A percentile compares a stretch with the other conserved stretches of the same genome.
Conservation (phyloP, 306 rosid genomes). For the Cicer bijugum region DNA sequence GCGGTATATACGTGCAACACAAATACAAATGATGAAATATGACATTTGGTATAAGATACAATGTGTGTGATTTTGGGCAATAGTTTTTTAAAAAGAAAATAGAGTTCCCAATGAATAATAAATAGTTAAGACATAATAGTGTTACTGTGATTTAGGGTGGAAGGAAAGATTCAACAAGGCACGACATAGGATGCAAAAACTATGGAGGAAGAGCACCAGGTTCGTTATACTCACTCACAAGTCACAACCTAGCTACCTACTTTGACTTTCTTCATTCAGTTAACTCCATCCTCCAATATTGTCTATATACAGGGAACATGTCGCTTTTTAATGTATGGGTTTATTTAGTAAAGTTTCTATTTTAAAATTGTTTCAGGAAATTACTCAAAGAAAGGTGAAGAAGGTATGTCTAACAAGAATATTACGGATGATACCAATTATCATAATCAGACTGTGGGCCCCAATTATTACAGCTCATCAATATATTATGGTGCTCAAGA, state of each 20-base stretch:
- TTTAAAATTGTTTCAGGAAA: slow-evolving; percentile 50
- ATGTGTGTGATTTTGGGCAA: no score
- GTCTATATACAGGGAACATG: slow-evolving; percentile 44
- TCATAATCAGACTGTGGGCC: slow-evolving; percentile 68
- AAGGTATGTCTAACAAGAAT: slow-evolving; percentile 54
- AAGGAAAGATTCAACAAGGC: slow-evolving; percentile 50
- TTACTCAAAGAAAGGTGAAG: slow-evolving; percentile 53
- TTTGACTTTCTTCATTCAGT: slow-evolving; percentile 37
- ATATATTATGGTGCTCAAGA: slow-evolving; percentile 94
- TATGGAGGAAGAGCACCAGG: slow-evolving; percentile 57
- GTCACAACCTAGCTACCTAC: background rate
- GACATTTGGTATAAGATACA: no score
- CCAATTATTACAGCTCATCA: slow-evolving; percentile 80
- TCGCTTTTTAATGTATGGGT: slow-evolving; percentile 43
- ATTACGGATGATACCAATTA: slow-evolving; percentile 43
- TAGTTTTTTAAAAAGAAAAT: no score
- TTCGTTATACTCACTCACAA: slow-evolving; percentile 20
- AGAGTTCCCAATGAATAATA: no score
- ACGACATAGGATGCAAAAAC: slow-evolving; percentile 40
- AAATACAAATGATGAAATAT: no score
- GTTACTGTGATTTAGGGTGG: slow-evolving; percentile 38
- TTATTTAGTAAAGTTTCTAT: slow-evolving; percentile 45
- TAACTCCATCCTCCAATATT: slow-evolving; percentile 33
- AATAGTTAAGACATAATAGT: background rate
- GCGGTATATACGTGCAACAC: no score